These are phyloP conservation scores for Rhodotorula toruloides DNA, from an alignment of 768 basidiomycete genomes.

Conservation along the genomic window DNA sequence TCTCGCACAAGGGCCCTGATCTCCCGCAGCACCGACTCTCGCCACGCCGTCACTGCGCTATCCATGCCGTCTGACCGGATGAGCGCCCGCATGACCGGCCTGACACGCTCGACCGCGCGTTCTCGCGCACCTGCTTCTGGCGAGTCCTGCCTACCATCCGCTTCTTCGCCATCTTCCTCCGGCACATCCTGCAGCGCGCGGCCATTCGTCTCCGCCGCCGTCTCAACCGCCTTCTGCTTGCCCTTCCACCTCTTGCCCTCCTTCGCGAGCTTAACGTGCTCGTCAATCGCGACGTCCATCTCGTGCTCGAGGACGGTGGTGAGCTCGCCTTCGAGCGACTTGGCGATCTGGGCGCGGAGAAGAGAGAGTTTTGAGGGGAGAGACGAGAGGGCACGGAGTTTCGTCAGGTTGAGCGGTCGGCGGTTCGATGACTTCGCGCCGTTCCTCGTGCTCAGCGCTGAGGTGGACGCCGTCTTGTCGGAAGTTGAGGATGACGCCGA, in stretches of 20 bases:
- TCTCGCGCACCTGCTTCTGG: conserved; percentile 13
- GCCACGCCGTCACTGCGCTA: conserved; percentile 44
- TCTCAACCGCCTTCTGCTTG: conserved; percentile 48
- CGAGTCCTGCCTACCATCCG: background rate
- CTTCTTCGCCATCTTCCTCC: background rate
- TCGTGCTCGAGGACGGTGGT: conserved; percentile 66
- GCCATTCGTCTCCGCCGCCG: conserved; percentile 33
- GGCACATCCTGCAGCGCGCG: background rate
- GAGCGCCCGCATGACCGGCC: conserved; percentile 72
- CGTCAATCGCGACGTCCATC: conserved; percentile 56
- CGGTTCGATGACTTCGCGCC: background rate
- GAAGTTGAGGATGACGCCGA: conserved; percentile 6
- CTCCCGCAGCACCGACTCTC: conserved; percentile 43
- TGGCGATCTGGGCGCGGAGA: conserved; percentile 68
- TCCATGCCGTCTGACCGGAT: conserved; percentile 51
- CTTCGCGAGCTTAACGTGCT: conserved; percentile 60
- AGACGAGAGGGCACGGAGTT: conserved; percentile 65
- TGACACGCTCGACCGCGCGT: conserved; percentile 47
- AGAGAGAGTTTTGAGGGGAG: conserved; percentile 68
- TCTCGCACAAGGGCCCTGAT: conserved; percentile 49
- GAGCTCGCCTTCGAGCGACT: conserved; percentile 69
- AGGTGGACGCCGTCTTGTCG: no score
- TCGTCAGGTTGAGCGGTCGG: conserved; percentile 58
- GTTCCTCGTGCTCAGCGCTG: background rate
- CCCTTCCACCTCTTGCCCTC: conserved; percentile 44